Evolutionary conservation across 2,329 filamentous ascomycete genomes (phyloP).

Genomic region (Xylariaceae sp.): DNA sequence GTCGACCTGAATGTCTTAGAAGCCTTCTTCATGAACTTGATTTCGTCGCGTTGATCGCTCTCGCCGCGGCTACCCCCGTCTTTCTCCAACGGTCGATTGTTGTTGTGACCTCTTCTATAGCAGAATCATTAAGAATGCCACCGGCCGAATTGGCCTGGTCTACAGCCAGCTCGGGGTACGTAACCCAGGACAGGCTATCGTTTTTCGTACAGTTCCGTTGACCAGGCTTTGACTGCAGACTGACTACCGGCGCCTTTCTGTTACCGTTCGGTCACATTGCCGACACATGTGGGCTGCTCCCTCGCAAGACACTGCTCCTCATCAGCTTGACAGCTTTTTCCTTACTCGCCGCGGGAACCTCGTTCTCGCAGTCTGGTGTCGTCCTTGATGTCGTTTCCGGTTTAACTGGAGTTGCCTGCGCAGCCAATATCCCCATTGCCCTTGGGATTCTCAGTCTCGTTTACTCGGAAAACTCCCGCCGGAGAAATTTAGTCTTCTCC

Average conservation of each 20-base stretch:
- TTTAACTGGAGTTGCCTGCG: constrained; percentile 31
- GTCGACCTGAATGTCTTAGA: constrained; percentile 28
- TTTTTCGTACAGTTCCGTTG: background rate
- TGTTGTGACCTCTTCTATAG: constrained; percentile 29
- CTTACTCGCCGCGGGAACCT: constrained; percentile 27
- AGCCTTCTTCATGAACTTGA: constrained; percentile 27
- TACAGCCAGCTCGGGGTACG: constrained; percentile 33
- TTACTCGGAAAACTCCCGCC: constrained; percentile 30
- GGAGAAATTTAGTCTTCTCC: constrained; percentile 32
- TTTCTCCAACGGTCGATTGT: constrained; percentile 32
- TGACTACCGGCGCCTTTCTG: constrained; percentile 32
- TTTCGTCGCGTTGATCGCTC: constrained; percentile 30
- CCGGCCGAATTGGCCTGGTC: constrained; percentile 32
- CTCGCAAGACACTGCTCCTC: constrained; percentile 31
- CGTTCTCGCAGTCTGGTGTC: constrained; percentile 28
- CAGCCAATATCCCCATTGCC: constrained; percentile 32
- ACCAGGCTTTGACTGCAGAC: constrained; percentile 12
- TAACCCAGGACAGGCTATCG: background rate
- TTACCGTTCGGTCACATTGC: constrained; percentile 32
- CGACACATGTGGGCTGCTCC: constrained; percentile 26
- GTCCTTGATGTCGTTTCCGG: constrained; percentile 31
- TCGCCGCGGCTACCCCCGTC: constrained; percentile 31
- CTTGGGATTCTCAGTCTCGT: constrained; percentile 31
- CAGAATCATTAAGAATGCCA: constrained; percentile 26
- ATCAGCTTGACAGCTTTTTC: constrained; percentile 29